A percentile compares a stretch with the other conserved stretches of the same genome.
phyloP scores from a whole-genome alignment of 495 filamentous ascomycete genomes.

The Penicillium samsonianum region DNA sequence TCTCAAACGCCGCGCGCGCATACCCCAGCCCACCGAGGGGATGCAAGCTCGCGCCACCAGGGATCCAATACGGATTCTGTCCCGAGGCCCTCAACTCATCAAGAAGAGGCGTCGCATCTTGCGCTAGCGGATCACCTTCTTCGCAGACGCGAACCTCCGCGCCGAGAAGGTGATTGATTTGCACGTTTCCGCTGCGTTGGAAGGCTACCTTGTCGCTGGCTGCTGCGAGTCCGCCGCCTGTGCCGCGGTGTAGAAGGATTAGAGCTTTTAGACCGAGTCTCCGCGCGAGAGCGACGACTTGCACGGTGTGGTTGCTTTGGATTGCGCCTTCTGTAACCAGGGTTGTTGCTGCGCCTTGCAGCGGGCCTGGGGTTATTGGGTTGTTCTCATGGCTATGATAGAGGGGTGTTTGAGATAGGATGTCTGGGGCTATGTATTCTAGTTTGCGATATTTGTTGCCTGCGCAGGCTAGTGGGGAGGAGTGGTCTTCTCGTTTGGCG shows the following conservation, averaged over 20 bases:
- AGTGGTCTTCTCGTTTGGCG: conserved; percentile 45
- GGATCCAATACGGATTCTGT: conserved; percentile 39
- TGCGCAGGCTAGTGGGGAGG: conserved; percentile 37
- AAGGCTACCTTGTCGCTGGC: conserved; percentile 22
- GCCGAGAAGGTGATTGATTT: conserved; percentile 37
- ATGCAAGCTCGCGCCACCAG: conserved; percentile 44
- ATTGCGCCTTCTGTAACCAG: conserved; percentile 46
- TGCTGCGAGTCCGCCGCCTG: conserved; percentile 29
- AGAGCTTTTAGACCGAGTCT: conserved; percentile 32
- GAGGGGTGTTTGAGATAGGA: conserved; percentile 24
- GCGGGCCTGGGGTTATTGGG: conserved; percentile 3
- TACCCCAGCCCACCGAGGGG: conserved; percentile 43
- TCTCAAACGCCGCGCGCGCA: conserved; percentile 42
- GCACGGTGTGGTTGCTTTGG: conserved; percentile 47
- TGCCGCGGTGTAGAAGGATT: conserved; percentile 33
- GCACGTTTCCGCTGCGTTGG: conserved; percentile 33
- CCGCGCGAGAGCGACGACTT: conserved; percentile 37
- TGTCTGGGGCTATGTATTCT: conserved; percentile 45
- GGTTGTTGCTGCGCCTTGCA: conserved; percentile 26
- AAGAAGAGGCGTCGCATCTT: conserved; percentile 25
- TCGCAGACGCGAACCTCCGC: conserved; percentile 42
- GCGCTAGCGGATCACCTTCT: conserved; percentile 11
- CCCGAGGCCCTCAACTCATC: conserved; percentile 20
- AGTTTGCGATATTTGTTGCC: conserved; percentile 50
- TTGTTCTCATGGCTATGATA: conserved; percentile 28